Evolutionary conservation across 768 basidiomycete species (phyloP).

Genomic region (Galerina marginata): DNA sequence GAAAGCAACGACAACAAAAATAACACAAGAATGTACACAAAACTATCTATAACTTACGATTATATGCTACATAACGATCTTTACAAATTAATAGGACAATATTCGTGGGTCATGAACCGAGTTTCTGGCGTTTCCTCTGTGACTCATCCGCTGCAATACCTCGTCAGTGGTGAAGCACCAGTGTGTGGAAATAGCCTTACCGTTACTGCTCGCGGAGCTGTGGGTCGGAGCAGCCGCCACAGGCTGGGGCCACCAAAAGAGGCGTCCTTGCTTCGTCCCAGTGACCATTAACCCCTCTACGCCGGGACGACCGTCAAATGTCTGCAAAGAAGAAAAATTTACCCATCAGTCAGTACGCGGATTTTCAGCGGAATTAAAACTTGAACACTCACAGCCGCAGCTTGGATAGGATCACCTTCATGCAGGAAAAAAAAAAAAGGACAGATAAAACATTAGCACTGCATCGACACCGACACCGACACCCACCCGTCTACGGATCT

Average conservation of each 20-base stretch:
- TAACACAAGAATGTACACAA: conserved; percentile 10
- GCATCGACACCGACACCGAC: conserved; percentile 12
- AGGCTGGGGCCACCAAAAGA: conserved; percentile 66
- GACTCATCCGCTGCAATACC: conserved; percentile 15
- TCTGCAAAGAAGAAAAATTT: conserved; percentile 32
- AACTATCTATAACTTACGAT: background rate
- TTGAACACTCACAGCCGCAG: conserved; percentile 43
- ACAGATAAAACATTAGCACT: conserved; percentile 8
- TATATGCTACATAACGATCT: conserved; percentile 3
- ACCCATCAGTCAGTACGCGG: conserved; percentile 11
- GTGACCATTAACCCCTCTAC: conserved; percentile 55
- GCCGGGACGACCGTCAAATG: conserved; percentile 49
- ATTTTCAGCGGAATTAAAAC: conserved; percentile 5
- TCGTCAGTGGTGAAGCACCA: conserved; percentile 1
- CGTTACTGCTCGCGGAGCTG: conserved; percentile 7
- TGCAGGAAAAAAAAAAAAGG: conserved; percentile 17
- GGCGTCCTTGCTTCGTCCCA: conserved; percentile 57
- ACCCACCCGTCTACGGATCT: background rate
- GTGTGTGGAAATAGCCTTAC: background rate
- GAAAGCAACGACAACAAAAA: conserved; percentile 9
- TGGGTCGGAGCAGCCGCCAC: conserved; percentile 32
- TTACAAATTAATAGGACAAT: conserved; percentile 2
- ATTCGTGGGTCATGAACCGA: background rate
- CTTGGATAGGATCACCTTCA: conserved; percentile 46
- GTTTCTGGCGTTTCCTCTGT: conserved; percentile 17